Evolutionary conservation across 139 green algal species (phyloP).

Genomic region (Pseudopediastrum boryanum): DNA sequence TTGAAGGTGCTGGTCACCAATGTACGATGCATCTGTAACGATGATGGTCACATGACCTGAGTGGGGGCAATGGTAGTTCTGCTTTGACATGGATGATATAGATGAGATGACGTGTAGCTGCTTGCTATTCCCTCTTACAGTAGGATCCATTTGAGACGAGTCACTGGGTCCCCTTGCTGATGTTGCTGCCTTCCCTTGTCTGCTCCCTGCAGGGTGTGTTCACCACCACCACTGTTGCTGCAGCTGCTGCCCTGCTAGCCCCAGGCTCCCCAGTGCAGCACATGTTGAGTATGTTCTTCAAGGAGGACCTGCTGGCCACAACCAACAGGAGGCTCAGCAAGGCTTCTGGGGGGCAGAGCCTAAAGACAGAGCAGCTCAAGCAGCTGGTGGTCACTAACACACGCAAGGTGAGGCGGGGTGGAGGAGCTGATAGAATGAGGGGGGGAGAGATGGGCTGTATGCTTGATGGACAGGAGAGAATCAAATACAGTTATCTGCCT

Average conservation of each 20-base stretch:
- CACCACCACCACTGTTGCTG: slow-evolving; percentile 67
- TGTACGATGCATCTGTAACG: neutral
- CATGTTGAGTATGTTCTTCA: slow-evolving; percentile 87
- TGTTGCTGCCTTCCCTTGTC: neutral
- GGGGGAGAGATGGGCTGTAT: too few relatives aligned
- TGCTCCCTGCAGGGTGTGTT: slow-evolving; percentile 59
- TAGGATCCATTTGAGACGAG: neutral
- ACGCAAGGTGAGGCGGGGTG: neutral
- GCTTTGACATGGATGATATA: too few relatives aligned
- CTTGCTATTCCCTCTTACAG: neutral
- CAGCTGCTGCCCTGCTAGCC: slow-evolving; percentile 53
- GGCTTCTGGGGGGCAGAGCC: neutral
- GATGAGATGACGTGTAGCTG: neutral
- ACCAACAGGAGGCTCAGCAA: slow-evolving; percentile 23
- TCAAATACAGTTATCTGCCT: too few relatives aligned
- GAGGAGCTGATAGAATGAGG: too few relatives aligned
- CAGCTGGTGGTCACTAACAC: slow-evolving; percentile 51
- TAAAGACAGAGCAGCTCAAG: slow-evolving; percentile 52
- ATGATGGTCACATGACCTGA: neutral
- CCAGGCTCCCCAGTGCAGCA: slow-evolving; percentile 34
- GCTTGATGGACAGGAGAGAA: too few relatives aligned
- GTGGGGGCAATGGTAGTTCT: too few relatives aligned
- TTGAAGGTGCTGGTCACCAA: too few relatives aligned
- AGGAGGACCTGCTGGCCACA: slow-evolving; percentile 70
- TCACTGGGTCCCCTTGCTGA: neutral